Evolutionary conservation across 768 basidiomycete species (phyloP).

Genomic region (Lactarius trivialis): DNA sequence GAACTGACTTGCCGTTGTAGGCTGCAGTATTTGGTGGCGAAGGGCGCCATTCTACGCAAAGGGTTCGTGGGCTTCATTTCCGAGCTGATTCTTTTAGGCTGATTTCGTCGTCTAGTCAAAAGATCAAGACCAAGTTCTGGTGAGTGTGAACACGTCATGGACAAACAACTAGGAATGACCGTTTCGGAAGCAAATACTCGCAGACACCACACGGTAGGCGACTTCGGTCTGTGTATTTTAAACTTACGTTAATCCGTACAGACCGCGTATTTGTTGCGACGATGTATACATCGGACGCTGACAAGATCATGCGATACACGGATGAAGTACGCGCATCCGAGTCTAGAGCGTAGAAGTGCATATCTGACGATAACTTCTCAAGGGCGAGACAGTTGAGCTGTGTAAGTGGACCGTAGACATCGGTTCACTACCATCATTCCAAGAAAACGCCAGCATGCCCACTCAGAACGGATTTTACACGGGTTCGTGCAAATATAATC

Average conservation of each 20-base stretch:
- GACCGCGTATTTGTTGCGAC: conserved; percentile 80
- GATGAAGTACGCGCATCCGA: conserved; percentile 55
- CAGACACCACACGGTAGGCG: conserved; percentile 44
- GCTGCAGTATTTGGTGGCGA: conserved; percentile 80
- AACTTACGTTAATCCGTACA: conserved; percentile 26
- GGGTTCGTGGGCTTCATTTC: conserved; percentile 45
- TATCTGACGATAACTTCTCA: conserved; percentile 3
- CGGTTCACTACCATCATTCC: conserved; percentile 69
- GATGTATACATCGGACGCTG: conserved; percentile 70
- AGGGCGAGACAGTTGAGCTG: conserved; percentile 65
- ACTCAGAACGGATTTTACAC: conserved; percentile 69
- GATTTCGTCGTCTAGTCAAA: conserved; percentile 48
- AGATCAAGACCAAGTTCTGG: conserved; percentile 79
- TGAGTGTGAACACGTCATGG: conserved; percentile 34
- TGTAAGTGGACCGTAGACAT: conserved; percentile 89
- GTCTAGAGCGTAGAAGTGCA: background rate
- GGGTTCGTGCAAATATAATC: conserved; percentile 37
- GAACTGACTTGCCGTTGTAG: conserved; percentile 32
- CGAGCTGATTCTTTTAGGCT: conserved; percentile 16
- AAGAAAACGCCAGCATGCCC: conserved; percentile 55
- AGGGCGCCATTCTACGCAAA: conserved; percentile 81
- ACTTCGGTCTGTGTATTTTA: conserved; percentile 12
- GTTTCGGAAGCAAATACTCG: conserved; percentile 58
- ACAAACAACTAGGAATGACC: background rate
- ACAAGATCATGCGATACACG: conserved; percentile 72